Evolutionary conservation across 345 rosid species (phyloP).

Genomic region (Brassica nigra): DNA sequence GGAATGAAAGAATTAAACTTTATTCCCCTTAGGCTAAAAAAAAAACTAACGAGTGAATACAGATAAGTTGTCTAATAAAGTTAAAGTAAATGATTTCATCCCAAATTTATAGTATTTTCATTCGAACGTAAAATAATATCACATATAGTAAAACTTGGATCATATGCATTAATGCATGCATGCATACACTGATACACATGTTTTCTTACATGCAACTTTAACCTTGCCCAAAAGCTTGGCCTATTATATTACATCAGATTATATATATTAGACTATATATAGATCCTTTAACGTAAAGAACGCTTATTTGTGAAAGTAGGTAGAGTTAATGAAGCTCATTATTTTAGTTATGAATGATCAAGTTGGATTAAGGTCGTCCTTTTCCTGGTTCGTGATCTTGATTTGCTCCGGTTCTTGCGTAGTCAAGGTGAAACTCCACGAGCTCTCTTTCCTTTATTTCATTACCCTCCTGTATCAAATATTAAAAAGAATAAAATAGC

Average conservation of each 20-base stretch:
- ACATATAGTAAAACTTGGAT: neutral
- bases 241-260: conserved; percentile 6
- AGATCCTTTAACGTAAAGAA: neutral
- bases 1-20: conserved; percentile 4
- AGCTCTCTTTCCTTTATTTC: conserved; percentile 32
- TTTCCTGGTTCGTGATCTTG: conserved; percentile 46
- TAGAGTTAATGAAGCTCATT: neutral
- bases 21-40: neutral
- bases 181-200: neutral
- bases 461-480: neutral
- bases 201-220: conserved; percentile 5
- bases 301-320: neutral
- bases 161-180: conserved; percentile 25
- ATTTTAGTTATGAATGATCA: neutral
- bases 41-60: too few relatives aligned
- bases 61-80: too few relatives aligned
- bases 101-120: neutral
- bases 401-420: conserved; percentile 45
- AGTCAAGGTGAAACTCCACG: conserved; percentile 41
- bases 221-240: conserved; percentile 4
- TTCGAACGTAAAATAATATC: neutral
- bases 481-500: neutral
- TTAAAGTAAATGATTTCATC: neutral
- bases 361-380: conserved; percentile 40
- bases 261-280: neutral